Evolutionary conservation across 768 basidiomycete genomes (phyloP), one percentile per base, ranked within the genome.

Genomic region (Suillus bovinus): DNA sequence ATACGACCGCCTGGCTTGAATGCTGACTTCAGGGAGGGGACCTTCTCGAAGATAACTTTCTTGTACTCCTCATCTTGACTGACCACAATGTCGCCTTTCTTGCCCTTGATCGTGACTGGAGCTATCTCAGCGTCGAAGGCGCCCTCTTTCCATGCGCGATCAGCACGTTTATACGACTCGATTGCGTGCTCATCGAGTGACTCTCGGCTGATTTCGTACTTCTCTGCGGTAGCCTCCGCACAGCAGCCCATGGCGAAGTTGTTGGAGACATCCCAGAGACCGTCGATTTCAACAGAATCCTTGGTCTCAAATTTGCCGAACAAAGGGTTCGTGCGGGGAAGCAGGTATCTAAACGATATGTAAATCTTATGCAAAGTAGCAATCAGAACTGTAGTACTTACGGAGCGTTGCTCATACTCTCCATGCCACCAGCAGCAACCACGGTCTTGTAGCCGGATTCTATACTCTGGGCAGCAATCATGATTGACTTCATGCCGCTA

Each of bases 321-420:
- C 9, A 78, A 72, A 9, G 92, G 91, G 72, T 90, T 92, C 58
- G 86, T 82, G 52, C 93, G 90, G 49, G 92, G 90, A 53, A 93
- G 72, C 31, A 93, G 85, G 84, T 91, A 94, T 33, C 93, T 92
- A 63, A 4, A 50, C 50, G 20, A 62, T 65, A 29, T 24, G 6
- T 56, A 17, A 52, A 33, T 36, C 60, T 63, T 46, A 44, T 39
- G 34, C 9, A 44, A 61, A 60, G 41, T 27, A 5, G 17, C 33
- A 36, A 57, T 9, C 63, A 16, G 39, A 27, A 20, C 59, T 5
- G 41, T 42, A 55, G 53, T 5, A 87, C 96, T 71, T 72, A 98
- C 95, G 97, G 97, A 56, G 95, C 95, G 68, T 98, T 92, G 75
- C 93, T 96, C 97, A 99, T 99, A 80, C 93, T 95, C 81, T 99